phyloP scores from a whole-genome alignment of 371 early-diverging fungal species.

The Actinomortierella wolfii region DNA sequence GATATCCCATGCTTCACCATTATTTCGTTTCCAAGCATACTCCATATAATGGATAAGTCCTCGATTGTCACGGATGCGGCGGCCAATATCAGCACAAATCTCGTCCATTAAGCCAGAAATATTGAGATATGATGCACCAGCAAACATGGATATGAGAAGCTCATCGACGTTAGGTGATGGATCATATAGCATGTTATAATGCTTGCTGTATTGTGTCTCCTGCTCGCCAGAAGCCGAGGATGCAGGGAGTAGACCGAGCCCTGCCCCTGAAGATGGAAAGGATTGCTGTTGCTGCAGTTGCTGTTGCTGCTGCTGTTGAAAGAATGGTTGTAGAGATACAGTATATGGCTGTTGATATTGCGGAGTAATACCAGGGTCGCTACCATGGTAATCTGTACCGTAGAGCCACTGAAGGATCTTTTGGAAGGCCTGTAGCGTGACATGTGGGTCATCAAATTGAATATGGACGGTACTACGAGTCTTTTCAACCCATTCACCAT shows the following conservation, averaged over 20 bases:
- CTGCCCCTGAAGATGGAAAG: too few relatives aligned
- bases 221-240: background rate
- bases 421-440: constrained; percentile 35
- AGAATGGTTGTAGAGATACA: too few relatives aligned
- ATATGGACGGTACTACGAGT: constrained; percentile 27
- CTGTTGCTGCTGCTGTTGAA: background rate
- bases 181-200: constrained; percentile 31
- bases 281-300: background rate
- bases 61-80: constrained; percentile 29
- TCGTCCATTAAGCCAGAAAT: constrained; percentile 36
- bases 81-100: constrained; percentile 39
- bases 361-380: constrained; percentile 12
- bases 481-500: constrained; percentile 44
- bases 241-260: too few relatives aligned
- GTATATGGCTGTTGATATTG: too few relatives aligned
- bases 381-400: constrained; percentile 34
- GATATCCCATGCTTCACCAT: constrained; percentile 41
- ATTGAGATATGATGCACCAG: constrained; percentile 40
- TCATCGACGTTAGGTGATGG: constrained; percentile 42
- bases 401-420: constrained; percentile 45
- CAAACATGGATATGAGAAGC: constrained; percentile 42
- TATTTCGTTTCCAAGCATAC: constrained; percentile 43
- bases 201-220: background rate
- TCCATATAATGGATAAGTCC: constrained; percentile 44
- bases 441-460: constrained; percentile 33